Evolutionary conservation across 768 basidiomycete species (phyloP).

Genomic region (Scleroderma bovista): DNA sequence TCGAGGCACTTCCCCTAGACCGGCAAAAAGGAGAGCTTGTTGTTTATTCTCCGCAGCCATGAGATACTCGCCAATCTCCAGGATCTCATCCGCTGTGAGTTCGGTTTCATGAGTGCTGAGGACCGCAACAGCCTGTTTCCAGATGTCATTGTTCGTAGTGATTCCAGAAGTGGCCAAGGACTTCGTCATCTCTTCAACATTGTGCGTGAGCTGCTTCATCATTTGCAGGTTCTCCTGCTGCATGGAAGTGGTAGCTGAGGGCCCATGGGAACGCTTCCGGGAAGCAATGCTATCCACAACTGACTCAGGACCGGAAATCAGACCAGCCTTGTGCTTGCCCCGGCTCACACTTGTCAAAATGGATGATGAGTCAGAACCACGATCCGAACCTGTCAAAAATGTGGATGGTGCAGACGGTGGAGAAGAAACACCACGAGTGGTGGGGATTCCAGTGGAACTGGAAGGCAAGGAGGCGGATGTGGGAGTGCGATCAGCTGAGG

Average conservation of each 20-base stretch:
- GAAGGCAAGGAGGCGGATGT: not conserved
- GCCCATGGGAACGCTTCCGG: not conserved
- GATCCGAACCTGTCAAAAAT: too few relatives aligned
- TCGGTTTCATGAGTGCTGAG: not conserved
- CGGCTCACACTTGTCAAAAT: not conserved
- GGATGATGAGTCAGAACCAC: not conserved
- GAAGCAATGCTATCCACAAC: not conserved
- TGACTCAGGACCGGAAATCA: not conserved
- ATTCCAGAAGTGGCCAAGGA: not conserved
- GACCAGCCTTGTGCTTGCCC: not conserved
- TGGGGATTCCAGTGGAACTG: not conserved
- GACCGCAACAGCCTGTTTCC: not conserved
- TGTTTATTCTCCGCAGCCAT: not conserved
- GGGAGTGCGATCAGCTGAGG: not conserved
- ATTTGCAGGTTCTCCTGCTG: not conserved
- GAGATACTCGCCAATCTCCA: not conserved
- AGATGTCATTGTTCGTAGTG: not conserved
- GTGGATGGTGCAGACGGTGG: too few relatives aligned
- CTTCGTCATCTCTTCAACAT: not conserved
- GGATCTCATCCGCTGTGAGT: not conserved
- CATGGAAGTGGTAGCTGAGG: not conserved
- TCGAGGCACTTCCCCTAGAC: not conserved
- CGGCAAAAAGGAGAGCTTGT: not conserved
- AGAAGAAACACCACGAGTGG: not conserved
- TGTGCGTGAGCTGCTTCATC: not conserved